These are phyloP conservation scores for Penicillium sclerotiorum DNA, from an alignment of 2,329 filamentous ascomycete genomes.

Conservation along the genomic window DNA sequence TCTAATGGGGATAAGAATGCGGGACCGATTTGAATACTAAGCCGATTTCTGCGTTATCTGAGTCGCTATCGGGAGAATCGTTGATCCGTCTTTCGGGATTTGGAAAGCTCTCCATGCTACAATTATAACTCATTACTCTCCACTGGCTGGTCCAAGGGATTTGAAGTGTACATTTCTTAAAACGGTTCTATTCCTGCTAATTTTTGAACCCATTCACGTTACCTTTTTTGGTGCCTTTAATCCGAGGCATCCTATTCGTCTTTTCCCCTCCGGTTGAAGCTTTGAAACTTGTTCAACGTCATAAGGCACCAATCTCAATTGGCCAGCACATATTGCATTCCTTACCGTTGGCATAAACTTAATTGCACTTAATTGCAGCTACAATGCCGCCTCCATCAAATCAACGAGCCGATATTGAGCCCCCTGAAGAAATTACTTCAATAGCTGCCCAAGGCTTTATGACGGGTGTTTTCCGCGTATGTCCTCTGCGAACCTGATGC, in stretches of 20 bases:
- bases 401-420: constrained; percentile 43
- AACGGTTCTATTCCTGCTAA: too few species aligned
- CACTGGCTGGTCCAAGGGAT: constrained; percentile 22
- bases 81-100: constrained; percentile 24
- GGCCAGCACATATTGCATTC: constrained; percentile 1
- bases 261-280: constrained; percentile 3
- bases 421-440: constrained; percentile 45
- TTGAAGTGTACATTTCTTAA: too few species aligned
- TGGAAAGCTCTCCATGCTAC: constrained; percentile 5
- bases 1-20: too few species aligned
- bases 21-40: too few species aligned
- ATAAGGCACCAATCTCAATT: not conserved
- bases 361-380: constrained; percentile 12
- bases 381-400: constrained; percentile 44
- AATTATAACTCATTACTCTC: not conserved
- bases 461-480: constrained; percentile 46
- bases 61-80: constrained; percentile 24
- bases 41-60: constrained; percentile 20
- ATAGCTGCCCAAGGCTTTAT: constrained; percentile 47
- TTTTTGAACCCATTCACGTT: too few species aligned
- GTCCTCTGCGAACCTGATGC: too few species aligned
- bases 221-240: too few species aligned
- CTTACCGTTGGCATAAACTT: constrained; percentile 7
- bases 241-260: not conserved
- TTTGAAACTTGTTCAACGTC: too few species aligned